phyloP scores from a whole-genome alignment of 306 rosid species.

The Aeschynomene evenia region DNA sequence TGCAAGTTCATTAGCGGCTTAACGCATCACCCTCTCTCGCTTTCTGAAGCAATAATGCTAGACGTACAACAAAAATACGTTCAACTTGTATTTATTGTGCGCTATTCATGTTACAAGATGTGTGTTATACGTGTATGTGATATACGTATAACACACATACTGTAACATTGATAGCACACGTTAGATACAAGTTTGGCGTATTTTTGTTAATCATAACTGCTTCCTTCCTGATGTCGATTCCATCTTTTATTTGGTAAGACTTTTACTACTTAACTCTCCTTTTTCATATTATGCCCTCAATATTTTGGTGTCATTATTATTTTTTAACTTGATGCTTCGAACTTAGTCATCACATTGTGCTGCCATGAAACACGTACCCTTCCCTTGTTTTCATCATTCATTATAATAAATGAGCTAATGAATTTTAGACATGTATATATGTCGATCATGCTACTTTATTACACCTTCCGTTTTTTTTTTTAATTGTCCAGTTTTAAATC shows the following conservation, averaged over 20 bases:
- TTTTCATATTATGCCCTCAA: not conserved
- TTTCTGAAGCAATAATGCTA: too few species aligned
- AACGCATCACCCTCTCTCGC: constrained; percentile 23
- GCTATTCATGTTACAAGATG: too few species aligned
- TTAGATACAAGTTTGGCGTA: too few species aligned
- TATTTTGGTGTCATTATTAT: not conserved
- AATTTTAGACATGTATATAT: constrained; percentile 13
- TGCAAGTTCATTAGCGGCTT: constrained; percentile 38
- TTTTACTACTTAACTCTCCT: constrained; percentile 5
- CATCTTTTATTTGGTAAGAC: constrained; percentile 16
- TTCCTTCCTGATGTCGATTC: constrained; percentile 7
- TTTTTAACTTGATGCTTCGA: not conserved
- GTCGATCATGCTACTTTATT: constrained; percentile 5
- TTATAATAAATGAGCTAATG: not conserved
- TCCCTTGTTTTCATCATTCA: not conserved
- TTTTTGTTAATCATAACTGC: too few species aligned
- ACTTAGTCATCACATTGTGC: constrained; percentile 14
- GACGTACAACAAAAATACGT: too few species aligned
- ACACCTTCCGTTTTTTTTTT: too few species aligned
- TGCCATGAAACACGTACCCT: constrained; percentile 22
- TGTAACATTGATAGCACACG: too few species aligned
- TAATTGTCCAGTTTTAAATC: too few species aligned
- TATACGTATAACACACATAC: too few species aligned
- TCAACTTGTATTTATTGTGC: too few species aligned
- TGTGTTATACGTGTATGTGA: too few species aligned